These are phyloP conservation scores for Aphanomyces cochlioides DNA, from an alignment of 352 stramenopile species.

Conservation along the genomic window DNA sequence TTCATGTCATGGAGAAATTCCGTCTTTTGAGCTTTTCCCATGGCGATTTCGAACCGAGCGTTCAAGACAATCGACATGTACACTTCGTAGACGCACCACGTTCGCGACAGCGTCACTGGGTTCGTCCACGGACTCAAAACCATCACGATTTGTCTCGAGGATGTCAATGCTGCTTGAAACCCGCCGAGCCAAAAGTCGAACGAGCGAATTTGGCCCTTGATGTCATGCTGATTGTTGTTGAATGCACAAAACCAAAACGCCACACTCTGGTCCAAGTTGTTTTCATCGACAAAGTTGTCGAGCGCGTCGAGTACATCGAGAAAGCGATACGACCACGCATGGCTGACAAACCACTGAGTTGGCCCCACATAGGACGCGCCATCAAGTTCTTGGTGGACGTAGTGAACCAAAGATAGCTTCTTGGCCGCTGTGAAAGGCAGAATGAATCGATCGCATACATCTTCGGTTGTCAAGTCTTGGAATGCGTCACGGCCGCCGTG, in stretches of 20 bases:
- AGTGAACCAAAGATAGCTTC: not conserved
- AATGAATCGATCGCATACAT: conserved; percentile 16
- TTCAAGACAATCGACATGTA: not conserved
- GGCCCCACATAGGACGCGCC: not conserved
- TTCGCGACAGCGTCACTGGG: not conserved
- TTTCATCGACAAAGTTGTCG: conserved; percentile 5
- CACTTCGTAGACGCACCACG: conserved; percentile 21
- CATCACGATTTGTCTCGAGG: conserved; percentile 3
- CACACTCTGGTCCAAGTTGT: not conserved
- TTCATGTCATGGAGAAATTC: conserved; percentile 1
- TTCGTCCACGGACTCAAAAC: conserved; percentile 7
- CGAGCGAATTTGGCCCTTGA: not conserved
- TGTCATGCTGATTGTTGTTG: conserved; percentile 10
- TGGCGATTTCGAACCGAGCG: conserved; percentile 5
- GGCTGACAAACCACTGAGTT: conserved; percentile 15
- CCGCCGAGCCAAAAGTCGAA: not conserved
- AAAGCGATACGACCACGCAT: conserved; percentile 24
- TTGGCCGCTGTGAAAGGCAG: not conserved
- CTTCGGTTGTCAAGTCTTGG: not conserved
- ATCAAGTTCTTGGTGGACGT: not conserved
- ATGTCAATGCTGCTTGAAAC: not conserved
- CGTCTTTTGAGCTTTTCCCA: not conserved
- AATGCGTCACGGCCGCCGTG: conserved; percentile 21
- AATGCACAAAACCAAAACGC: conserved; percentile 20
- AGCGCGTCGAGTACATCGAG: conserved; percentile 12